Evolutionary conservation across 225 moss, liverwort and hornwort species (phyloP).

Genomic region (Neckera pumila): DNA sequence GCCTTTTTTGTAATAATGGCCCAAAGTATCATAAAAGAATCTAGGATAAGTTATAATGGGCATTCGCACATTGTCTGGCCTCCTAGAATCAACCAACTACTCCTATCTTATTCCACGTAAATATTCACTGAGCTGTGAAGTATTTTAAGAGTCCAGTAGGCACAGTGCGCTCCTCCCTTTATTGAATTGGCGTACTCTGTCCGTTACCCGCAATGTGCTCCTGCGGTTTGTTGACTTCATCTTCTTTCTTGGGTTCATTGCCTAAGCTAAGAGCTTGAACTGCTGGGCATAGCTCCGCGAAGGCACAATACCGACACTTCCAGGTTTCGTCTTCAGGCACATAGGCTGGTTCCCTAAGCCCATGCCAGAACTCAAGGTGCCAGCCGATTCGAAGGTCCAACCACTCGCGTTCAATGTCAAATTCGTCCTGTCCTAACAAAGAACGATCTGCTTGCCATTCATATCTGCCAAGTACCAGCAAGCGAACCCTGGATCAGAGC

Average conservation of each 20-base stretch:
- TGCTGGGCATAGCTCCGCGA: slow-evolving; percentile 56
- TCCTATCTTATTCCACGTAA: background rate
- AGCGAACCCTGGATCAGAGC: background rate
- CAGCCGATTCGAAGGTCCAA: slow-evolving; percentile 66
- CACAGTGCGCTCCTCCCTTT: background rate
- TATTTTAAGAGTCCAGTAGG: slow-evolving; percentile 17
- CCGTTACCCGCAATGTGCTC: background rate
- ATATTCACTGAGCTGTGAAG: background rate
- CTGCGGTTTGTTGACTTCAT: background rate
- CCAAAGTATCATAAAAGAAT: background rate
- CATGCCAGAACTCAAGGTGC: slow-evolving; percentile 88
- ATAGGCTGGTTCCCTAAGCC: slow-evolving; percentile 54
- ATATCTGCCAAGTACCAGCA: slow-evolving; percentile 42
- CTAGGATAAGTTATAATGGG: background rate
- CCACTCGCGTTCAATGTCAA: slow-evolving; percentile 78
- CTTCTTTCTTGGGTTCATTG: slow-evolving; percentile 1
- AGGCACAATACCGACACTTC: slow-evolving; percentile 87
- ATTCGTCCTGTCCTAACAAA: slow-evolving; percentile 79
- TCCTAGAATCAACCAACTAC: background rate
- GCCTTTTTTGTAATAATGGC: background rate
- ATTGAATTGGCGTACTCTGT: background rate
- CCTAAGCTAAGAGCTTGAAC: slow-evolving; percentile 28
- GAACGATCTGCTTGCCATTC: slow-evolving; percentile 95
- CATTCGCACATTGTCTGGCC: background rate
- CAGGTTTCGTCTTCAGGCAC: slow-evolving; percentile 79